A percentile compares a stretch with the other conserved stretches of the same genome.
Conservation (phyloP, 2,329 filamentous ascomycete genomes). For the Nothomitra cinnamomea region DNA sequence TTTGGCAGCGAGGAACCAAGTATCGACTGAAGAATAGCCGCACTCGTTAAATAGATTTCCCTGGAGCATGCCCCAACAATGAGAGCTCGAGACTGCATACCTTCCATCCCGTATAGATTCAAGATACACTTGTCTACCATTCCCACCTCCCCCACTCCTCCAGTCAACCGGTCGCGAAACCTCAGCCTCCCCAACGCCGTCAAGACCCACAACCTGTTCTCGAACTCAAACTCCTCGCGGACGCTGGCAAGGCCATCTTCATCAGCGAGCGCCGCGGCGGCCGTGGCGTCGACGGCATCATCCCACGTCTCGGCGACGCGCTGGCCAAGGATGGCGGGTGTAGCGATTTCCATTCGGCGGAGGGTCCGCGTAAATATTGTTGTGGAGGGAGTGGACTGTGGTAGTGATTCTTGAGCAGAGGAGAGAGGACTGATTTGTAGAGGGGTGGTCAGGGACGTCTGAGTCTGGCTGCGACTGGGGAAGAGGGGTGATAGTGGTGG, state of each 20-base stretch:
- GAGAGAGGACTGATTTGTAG: background rate
- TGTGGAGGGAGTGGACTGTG: background rate
- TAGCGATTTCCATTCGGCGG: too few species aligned
- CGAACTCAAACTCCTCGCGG: too few species aligned
- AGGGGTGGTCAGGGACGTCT: background rate
- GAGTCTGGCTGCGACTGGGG: background rate
- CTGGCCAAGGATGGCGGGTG: too few species aligned
- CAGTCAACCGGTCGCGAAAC: background rate
- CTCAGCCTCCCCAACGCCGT: too few species aligned
- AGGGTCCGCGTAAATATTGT: background rate
- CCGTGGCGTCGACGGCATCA: background rate
- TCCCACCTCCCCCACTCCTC: background rate
- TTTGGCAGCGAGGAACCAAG: too few species aligned
- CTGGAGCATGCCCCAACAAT: too few species aligned
- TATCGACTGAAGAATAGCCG: too few species aligned
- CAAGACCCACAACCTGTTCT: too few species aligned
- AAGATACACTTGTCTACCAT: constrained; percentile 1
- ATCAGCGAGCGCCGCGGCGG: background rate
- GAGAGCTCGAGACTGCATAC: too few species aligned
- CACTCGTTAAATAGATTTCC: too few species aligned
- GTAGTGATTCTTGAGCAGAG: background rate
- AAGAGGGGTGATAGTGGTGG: background rate
- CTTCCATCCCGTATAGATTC: background rate
- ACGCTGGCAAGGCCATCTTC: background rate
- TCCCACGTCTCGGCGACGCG: too few species aligned